phyloP scores from a whole-genome alignment of 495 filamentous ascomycete species.

The Penicillium parvum region DNA sequence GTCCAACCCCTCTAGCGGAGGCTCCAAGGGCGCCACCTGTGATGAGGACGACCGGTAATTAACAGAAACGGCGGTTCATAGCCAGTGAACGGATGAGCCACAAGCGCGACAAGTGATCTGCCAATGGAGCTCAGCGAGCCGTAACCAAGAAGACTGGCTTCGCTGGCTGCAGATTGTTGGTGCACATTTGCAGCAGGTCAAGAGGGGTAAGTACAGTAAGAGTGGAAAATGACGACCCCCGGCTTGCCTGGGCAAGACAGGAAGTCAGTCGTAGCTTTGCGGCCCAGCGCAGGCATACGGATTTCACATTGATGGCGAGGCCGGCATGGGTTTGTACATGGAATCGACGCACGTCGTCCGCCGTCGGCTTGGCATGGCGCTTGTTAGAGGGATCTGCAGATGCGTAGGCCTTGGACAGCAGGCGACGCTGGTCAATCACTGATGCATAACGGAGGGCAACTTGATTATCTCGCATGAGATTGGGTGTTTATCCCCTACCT shows the following conservation, averaged over 20 bases:
- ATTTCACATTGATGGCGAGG: conserved; percentile 19
- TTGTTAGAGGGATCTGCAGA: conserved; percentile 27
- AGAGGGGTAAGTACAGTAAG: conserved; percentile 10
- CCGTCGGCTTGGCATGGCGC: conserved; percentile 39
- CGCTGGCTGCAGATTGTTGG: conserved; percentile 16
- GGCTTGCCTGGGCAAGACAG: conserved; percentile 3
- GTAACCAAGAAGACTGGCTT: conserved; percentile 11
- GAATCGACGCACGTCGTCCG: conserved; percentile 22
- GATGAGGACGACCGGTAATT: conserved; percentile 7
- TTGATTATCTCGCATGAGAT: background rate
- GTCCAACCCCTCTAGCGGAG: conserved; percentile 30
- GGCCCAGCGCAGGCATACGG: conserved; percentile 28
- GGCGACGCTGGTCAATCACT: background rate
- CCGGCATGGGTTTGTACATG: conserved; percentile 16
- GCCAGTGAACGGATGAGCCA: background rate
- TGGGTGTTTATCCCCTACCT: conserved; percentile 4
- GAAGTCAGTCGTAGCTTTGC: conserved; percentile 13
- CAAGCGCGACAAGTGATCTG: conserved; percentile 11
- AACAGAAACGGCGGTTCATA: conserved; percentile 18
- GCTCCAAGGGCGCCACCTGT: conserved; percentile 13
- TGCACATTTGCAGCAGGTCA: conserved; percentile 10
- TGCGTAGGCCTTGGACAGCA: too few relatives aligned
- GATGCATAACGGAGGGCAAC: background rate
- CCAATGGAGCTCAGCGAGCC: conserved; percentile 4
- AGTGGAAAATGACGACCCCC: conserved; percentile 11